Base-by-base conservation (phyloP, 1,139 yeast species). In the Wickerhamomyces sp. region DNA sequence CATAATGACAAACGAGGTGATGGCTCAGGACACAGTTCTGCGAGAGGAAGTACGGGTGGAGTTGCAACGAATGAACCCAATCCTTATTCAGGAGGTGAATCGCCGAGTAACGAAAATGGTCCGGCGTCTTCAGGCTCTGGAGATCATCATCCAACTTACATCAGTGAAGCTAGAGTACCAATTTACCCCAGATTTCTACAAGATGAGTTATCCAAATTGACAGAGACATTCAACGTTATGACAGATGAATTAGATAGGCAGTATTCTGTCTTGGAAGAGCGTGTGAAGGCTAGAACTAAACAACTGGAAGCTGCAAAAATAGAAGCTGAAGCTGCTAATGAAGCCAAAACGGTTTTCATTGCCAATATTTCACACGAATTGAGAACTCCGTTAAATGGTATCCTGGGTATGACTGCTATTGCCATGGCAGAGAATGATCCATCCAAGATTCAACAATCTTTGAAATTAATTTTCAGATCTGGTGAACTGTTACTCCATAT, bases 281-380 rank as follows among this genome's bases (percentile, higher is more conserved):
- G 96, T 42, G 97, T 91, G n/a, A 72, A 77, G 36, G 79, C 79
- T 29, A 73, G 97, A 54, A 91, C 98, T 0, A 79, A 76, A 52
- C 95, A 89, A 57, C 67, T 89, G 32, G 96, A 88, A 57, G 85
- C 82, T 2, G 93, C 95, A 10, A 87, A 85, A 50, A 71, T 84
- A 23, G 87, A 84, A 55, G 96, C 96, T 0, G 96, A 89, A 59
- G 75, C 82, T 25, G 97, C 98, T 3, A 89, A 87, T 59, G 96
- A 87, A 51, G 95, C 96, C 8, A 89, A 89, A 52, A 85, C 96
- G 0, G 86, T 87, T 13, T 91, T 91, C 58, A 88, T 91, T 57
- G 97, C 97, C 15, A 91, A 89, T 56, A 88, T 91, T 25, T 88
- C 96, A 0, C 97, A 91, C 56, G 98, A 91, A 61, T 70, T 91